Percentiles rank a stretch among this genome's conserved stretches.
Conservation (phyloP, 2,329 filamentous ascomycete genomes). For the Pyricularia sp. region DNA sequence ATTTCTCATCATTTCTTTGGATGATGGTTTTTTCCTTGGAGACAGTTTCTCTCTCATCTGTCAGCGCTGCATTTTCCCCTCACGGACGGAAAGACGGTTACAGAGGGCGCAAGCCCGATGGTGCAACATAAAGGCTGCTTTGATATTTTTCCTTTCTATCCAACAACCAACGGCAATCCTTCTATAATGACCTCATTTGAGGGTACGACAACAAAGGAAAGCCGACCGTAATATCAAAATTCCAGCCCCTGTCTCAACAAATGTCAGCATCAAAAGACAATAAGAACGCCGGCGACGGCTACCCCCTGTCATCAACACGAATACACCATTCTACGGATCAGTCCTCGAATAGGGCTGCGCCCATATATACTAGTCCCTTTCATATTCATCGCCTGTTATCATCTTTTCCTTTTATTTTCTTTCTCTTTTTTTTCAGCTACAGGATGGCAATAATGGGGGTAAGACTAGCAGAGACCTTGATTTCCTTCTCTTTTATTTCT, state of each 20-base stretch:
- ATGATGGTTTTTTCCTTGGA: neutral
- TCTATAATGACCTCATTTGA: neutral
- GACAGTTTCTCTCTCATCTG: neutral
- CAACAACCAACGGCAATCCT: neutral
- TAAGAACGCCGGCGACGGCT: neutral
- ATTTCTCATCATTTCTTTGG: too few species aligned
- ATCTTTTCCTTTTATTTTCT: neutral
- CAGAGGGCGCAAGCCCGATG: conserved; percentile 2
- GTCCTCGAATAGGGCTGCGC: neutral
- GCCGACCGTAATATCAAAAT: neutral
- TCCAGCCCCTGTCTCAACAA: neutral
- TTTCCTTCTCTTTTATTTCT: neutral
- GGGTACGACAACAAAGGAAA: neutral
- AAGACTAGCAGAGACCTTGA: neutral
- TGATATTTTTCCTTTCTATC: neutral
- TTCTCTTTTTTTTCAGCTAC: neutral
- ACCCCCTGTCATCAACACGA: neutral
- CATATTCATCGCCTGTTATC: neutral
- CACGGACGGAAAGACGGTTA: neutral
- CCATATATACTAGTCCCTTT: neutral
- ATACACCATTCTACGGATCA: neutral
- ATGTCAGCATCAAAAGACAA: neutral
- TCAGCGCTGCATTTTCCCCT: neutral
- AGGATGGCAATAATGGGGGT: neutral
- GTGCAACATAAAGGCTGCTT: neutral